Percentiles rank a stretch among this genome's conserved stretches.
Evolutionary conservation across 331 rosid genomes (phyloP).

Genomic region (Pyrus hybrid): DNA sequence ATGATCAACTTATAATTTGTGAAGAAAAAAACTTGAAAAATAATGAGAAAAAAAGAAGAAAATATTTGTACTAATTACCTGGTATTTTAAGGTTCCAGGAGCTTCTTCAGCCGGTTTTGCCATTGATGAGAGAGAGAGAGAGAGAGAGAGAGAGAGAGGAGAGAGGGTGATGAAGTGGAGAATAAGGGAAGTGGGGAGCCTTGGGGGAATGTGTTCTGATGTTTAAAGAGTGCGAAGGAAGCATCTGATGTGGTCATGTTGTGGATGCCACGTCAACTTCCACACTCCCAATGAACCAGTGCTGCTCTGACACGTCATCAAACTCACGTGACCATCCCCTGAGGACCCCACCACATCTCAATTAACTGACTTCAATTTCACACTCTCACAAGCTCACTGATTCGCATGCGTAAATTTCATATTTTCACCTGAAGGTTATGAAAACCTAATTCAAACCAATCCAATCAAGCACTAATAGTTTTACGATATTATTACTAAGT

Average conservation of each 20-base stretch:
- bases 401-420: neutral
- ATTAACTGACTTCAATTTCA: neutral
- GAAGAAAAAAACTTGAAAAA: neutral
- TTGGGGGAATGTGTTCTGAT: constrained; percentile 4
- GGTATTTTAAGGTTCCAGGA: constrained; percentile 50
- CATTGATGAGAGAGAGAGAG: constrained; percentile 28
- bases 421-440: no score
- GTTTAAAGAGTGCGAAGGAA: constrained; percentile 8
- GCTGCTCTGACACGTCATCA: constrained; percentile 18
- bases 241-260: neutral
- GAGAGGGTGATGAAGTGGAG: constrained; percentile 13
- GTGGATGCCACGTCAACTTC: constrained; percentile 44
- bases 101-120: constrained; percentile 46
- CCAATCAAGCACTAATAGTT: no score
- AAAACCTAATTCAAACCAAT: no score
- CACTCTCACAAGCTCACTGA: neutral
- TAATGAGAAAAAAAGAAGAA: neutral
- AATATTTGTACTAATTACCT: constrained; percentile 25
- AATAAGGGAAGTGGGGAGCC: neutral
- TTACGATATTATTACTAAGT: fast-evolving
- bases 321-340: constrained; percentile 8
- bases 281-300: constrained; percentile 12
- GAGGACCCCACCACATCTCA: neutral
- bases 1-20: neutral
- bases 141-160: constrained; percentile 12